Percentiles rank a stretch among this genome's conserved stretches.
These are phyloP conservation scores for Paxillus involutus DNA, from an alignment of 768 basidiomycete genomes.

Conservation along the genomic window DNA sequence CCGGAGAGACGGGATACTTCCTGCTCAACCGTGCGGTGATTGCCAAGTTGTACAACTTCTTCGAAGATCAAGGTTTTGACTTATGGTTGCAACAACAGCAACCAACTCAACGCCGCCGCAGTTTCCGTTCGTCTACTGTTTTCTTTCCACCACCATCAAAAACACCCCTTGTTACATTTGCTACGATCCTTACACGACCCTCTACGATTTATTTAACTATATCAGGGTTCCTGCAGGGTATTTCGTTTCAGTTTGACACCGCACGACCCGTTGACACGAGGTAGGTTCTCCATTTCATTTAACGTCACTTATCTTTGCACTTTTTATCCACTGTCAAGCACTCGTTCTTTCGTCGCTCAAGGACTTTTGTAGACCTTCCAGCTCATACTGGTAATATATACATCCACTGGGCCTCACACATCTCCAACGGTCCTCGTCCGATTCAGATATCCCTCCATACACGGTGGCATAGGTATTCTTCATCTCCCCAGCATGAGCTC, in stretches of 20 bases:
- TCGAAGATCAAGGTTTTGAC: too few relatives aligned
- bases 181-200: slow-evolving; percentile 1
- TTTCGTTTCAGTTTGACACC: background rate
- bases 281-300: background rate
- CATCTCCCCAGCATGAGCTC: slow-evolving; percentile 16
- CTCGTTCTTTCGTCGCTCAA: background rate
- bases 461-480: background rate
- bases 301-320: background rate
- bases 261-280: background rate
- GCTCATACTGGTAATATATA: background rate
- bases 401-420: background rate
- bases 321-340: background rate
- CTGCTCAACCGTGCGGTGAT: too few relatives aligned
- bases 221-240: background rate
- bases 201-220: background rate
- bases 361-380: background rate
- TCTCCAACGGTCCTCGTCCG: background rate
- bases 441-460: background rate
- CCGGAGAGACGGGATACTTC: too few relatives aligned
- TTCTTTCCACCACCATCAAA: background rate
- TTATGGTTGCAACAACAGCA: too few relatives aligned
- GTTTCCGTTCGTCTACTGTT: background rate
- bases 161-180: background rate
- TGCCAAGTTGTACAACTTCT: too few relatives aligned
- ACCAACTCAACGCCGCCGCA: too few relatives aligned